Evolutionary conservation across 1,139 yeast species (phyloP), one percentile per base, ranked within the genome.

Genomic region (Williopsis jadinii): DNA sequence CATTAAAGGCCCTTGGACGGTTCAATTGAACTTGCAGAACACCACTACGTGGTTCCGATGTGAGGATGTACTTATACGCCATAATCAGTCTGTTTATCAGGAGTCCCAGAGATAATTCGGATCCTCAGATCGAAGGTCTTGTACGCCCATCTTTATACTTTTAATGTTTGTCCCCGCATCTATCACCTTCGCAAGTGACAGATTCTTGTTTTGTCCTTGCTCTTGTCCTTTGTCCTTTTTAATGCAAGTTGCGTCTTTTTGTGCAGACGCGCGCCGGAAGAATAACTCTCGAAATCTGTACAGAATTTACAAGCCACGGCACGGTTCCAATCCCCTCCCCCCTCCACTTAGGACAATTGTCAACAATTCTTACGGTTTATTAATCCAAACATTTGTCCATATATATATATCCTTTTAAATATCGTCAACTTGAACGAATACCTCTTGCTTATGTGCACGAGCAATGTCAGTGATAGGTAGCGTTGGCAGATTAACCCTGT

Each of bases 1-100:
- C 86, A 59, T 83, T 83, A 50, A 82, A 71, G 36, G 77, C 79
- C 50, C 68, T 65, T 31, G 90, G 87, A 36, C 84, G 67, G 62
- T 82, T 79, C 44, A 82, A 62, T 26, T 81, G 75, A 50, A 82
- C 75, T 43, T 63, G 62, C 2, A 67, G 56, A 12, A 71, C 76
- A 12, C 72, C 72, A 1, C 57, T 45, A 1, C 59, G 55, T 9
- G 75, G 75, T 38, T 53, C 56, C 13, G 71, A 62, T 5, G 66
- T 63, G 30, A 65, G 49, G 36, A 70, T 63, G 50, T 59, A 54
- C 48, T 68, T 67, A 50, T 61, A 68, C 50, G 59, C 8, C 64
- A 49, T 19, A 19, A 19, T 19, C 24, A 5, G 6, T 19, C 24
- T 19, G 24, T 19, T 19, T 19, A 6, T 19, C 24, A 19, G 6